A percentile compares a stretch with the other conserved stretches of the same genome.
Evolutionary conservation across 495 filamentous ascomycete species (phyloP).

Genomic region (Penicillium alfredii): DNA sequence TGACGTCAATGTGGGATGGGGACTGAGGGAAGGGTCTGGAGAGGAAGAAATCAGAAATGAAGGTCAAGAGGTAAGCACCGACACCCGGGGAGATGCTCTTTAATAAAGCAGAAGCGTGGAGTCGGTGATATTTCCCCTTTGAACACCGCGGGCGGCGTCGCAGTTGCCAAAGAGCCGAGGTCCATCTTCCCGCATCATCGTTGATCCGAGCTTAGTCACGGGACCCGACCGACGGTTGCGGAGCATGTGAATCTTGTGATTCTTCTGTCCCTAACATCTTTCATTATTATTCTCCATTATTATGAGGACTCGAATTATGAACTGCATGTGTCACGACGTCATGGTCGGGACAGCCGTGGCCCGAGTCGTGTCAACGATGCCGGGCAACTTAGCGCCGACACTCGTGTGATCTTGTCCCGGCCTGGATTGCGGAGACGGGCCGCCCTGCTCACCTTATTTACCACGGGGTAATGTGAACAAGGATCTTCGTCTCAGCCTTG

Average conservation of each 20-base stretch:
- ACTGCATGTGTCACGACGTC: no score
- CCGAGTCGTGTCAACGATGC: no score
- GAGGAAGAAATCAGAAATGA: conserved; percentile 8
- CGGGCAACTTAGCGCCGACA: no score
- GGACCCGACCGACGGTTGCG: conserved; percentile 8
- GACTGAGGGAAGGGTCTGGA: conserved; percentile 7
- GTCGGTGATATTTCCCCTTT: conserved; percentile 30
- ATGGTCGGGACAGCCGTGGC: no score
- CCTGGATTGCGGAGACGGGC: no score
- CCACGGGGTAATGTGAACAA: no score
- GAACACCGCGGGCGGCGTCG: conserved; percentile 18
- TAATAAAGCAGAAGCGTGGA: conserved; percentile 24
- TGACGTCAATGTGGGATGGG: conserved; percentile 28
- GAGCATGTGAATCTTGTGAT: not conserved
- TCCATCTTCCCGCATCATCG: conserved; percentile 23
- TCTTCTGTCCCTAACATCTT: no score
- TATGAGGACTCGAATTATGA: no score
- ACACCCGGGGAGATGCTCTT: conserved; percentile 13
- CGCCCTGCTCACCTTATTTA: no score
- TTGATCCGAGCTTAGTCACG: conserved; percentile 34
- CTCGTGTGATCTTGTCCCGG: no score
- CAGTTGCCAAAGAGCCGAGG: conserved; percentile 34
- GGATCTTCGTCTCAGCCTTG: no score
- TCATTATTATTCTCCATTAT: no score
- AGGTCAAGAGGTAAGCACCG: conserved; percentile 6